Conservation (phyloP, 1,284 basidiomycete genomes). For the Ceratobasidium sp. region DNA sequence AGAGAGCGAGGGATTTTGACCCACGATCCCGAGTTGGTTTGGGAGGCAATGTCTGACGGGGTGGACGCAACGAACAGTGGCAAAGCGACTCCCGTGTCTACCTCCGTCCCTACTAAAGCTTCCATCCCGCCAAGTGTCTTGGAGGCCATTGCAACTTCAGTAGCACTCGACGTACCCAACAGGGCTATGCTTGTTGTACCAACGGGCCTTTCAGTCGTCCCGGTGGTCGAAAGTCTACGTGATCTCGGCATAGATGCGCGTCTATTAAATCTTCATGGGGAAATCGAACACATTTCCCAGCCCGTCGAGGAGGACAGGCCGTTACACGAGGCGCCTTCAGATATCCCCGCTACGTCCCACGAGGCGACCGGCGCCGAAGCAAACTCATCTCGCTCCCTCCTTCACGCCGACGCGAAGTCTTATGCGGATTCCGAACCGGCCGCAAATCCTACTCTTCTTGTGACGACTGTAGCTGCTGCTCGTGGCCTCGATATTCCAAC, state of each 20-base stretch:
- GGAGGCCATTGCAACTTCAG: constrained; percentile 76
- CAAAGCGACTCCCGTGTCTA: not conserved
- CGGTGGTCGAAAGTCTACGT: constrained; percentile 73
- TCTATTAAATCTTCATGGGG: constrained; percentile 63
- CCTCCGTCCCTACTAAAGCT: not conserved
- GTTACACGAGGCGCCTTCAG: not conserved
- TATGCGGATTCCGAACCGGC: not conserved
- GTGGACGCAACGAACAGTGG: not conserved
- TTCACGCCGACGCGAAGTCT: too few species aligned
- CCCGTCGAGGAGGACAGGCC: constrained; percentile 1
- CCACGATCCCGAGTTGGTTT: constrained; percentile 16
- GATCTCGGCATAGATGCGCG: constrained; percentile 74
- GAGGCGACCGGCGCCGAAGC: too few species aligned
- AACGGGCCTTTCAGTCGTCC: constrained; percentile 68
- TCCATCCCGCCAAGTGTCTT: constrained; percentile 57
- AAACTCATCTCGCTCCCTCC: too few species aligned
- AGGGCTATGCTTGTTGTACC: constrained; percentile 76
- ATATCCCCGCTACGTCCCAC: too few species aligned
- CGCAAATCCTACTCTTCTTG: constrained; percentile 70
- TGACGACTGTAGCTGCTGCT: constrained; percentile 74
- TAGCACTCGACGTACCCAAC: constrained; percentile 78
- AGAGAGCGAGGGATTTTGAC: constrained; percentile 31
- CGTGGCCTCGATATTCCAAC: constrained; percentile 79
- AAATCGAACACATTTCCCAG: constrained; percentile 36
- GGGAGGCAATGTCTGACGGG: not conserved